phyloP scores from a whole-genome alignment of 345 rosid genomes.

The Aquilaria yunnanensis region DNA sequence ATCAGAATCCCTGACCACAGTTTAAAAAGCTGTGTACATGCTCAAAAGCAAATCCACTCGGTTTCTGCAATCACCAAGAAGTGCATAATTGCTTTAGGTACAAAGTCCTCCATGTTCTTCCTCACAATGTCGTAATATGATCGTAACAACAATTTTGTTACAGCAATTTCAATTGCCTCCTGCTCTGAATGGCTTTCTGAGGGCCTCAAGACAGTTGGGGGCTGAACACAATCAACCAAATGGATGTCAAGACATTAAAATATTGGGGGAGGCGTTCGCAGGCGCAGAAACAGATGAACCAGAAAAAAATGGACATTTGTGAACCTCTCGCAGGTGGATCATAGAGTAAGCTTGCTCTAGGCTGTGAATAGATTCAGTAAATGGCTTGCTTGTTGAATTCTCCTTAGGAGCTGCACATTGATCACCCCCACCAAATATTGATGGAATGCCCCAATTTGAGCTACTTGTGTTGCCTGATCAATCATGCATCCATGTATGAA shows the following conservation, averaged over 20 bases:
- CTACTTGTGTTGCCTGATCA: constrained; percentile 37
- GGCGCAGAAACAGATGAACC: neutral
- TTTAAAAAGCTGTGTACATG: too few species aligned
- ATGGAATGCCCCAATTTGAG: constrained; percentile 80
- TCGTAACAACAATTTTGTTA: constrained; percentile 66
- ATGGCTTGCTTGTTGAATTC: constrained; percentile 35
- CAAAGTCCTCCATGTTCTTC: constrained; percentile 71
- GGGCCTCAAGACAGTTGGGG: constrained; percentile 80
- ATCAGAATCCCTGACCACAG: too few species aligned
- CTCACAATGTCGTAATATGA: constrained; percentile 90
- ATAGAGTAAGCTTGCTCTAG: constrained; percentile 48
- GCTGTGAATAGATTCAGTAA: constrained; percentile 41
- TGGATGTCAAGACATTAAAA: constrained; percentile 11
- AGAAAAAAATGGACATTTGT: constrained; percentile 1
- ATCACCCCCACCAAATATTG: constrained; percentile 73
- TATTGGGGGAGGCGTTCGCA: neutral
- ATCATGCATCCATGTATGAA: neutral
- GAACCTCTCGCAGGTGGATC: constrained; percentile 73
- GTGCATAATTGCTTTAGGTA: constrained; percentile 93
- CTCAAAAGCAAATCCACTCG: neutral
- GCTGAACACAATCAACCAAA: constrained; percentile 37
- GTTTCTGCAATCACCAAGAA: constrained; percentile 48
- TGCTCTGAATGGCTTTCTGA: constrained; percentile 74
- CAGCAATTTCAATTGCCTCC: constrained; percentile 61
- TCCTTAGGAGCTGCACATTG: constrained; percentile 52